Percentiles rank a stretch among this genome's conserved stretches.
Evolutionary conservation across 192 early-diverging fungal species (phyloP).

Genomic region (Podochytrium sp.): DNA sequence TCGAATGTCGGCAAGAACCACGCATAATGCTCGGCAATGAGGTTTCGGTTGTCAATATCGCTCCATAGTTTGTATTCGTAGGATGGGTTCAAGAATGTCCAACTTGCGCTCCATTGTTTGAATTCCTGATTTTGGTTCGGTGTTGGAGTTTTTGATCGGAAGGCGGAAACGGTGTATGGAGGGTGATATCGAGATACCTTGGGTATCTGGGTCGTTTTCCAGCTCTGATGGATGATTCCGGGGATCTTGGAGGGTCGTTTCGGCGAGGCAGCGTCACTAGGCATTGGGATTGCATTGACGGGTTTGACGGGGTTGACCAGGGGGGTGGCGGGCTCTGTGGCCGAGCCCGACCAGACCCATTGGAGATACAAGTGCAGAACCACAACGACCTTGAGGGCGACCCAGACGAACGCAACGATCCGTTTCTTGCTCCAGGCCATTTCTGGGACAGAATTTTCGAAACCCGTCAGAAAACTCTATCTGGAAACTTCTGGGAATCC

Average conservation of each 20-base stretch:
- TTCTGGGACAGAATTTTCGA: too few species aligned
- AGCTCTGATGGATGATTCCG: background rate
- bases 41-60: slow-evolving; percentile 31
- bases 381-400: background rate
- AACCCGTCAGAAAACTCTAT: too few species aligned
- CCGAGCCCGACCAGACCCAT: too few species aligned
- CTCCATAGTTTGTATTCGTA: slow-evolving; percentile 38
- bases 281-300: too few species aligned
- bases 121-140: too few species aligned
- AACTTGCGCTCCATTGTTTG: background rate
- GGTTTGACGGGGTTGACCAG: too few species aligned
- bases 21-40: slow-evolving; percentile 33
- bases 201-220: background rate
- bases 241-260: background rate
- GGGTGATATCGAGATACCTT: background rate
- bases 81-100: background rate
- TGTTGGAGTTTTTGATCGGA: too few species aligned
- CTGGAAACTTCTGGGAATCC: too few species aligned
- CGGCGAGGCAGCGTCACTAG: background rate
- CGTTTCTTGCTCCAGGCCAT: background rate
- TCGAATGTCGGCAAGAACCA: slow-evolving; percentile 45
- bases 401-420: background rate
- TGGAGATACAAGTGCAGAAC: background rate
- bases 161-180: too few species aligned
- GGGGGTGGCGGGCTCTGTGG: too few species aligned